A percentile compares a stretch with the other conserved stretches of the same genome.
phyloP scores from a whole-genome alignment of 1,284 basidiomycete species.

The Pascua guehoae region DNA sequence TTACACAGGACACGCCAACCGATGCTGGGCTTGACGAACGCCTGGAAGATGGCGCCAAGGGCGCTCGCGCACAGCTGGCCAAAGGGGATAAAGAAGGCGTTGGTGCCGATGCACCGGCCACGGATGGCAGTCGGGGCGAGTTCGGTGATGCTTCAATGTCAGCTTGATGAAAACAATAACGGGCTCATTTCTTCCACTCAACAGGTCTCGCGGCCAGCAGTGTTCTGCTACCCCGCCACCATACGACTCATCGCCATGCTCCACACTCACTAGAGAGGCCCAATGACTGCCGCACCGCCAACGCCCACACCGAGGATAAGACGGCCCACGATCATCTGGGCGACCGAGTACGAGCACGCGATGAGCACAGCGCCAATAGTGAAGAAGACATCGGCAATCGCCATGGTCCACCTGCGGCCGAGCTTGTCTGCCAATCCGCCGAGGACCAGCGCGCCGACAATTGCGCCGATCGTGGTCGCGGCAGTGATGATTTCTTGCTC shows the following conservation, averaged over 20 bases:
- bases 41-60: conserved; percentile 30
- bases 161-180: no score
- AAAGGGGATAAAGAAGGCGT: conserved; percentile 39
- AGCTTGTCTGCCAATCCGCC: conserved; percentile 7
- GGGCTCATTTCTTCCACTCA: no score
- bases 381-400: conserved; percentile 23
- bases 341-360: conserved; percentile 32
- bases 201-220: no score
- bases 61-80: conserved; percentile 43
- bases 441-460: conserved; percentile 18
- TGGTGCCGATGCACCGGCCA: conserved; percentile 29
- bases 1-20: conserved; percentile 21
- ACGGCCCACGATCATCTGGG: conserved; percentile 39
- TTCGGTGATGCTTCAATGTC: conserved; percentile 30
- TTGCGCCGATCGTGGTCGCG: conserved; percentile 23
- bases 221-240: no score
- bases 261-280: conserved; percentile 9
- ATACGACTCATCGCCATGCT: no score
- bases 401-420: conserved; percentile 21
- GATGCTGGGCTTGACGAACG: conserved; percentile 1
- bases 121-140: conserved; percentile 40
- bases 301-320: conserved; percentile 46
- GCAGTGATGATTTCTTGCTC: conserved; percentile 25
- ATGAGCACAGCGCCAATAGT: conserved; percentile 42
- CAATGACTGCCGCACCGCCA: conserved; percentile 31